A percentile compares a stretch with the other conserved stretches of the same genome.
phyloP scores from a whole-genome alignment of 495 filamentous ascomycete species.

The Podospora conica region DNA sequence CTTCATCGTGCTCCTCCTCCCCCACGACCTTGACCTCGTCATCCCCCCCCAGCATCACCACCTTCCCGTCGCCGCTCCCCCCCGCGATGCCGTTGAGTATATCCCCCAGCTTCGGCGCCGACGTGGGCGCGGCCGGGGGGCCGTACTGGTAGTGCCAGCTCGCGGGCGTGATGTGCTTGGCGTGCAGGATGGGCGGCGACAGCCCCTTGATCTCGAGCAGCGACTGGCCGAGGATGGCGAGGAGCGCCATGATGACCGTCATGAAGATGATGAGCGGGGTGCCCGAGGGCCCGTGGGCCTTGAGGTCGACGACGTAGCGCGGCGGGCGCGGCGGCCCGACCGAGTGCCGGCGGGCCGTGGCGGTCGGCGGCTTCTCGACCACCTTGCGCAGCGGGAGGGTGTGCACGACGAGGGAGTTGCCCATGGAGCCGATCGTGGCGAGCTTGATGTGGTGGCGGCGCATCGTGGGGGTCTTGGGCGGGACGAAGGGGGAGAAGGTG shows the following conservation, averaged over 20 bases:
- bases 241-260: conserved; percentile 47
- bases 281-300: conserved; percentile 45
- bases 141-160: conserved; percentile 17
- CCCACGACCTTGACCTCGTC: conserved; percentile 22
- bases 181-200: conserved; percentile 51
- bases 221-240: conserved; percentile 57
- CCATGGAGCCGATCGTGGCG: conserved; percentile 71
- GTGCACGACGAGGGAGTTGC: conserved; percentile 80
- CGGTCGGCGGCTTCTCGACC: conserved; percentile 41
- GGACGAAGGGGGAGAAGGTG: conserved; percentile 64
- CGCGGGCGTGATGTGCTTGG: conserved; percentile 19
- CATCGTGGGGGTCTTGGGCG: conserved; percentile 42
- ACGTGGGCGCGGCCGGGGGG: not conserved
- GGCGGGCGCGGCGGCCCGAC: conserved; percentile 36
- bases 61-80: not conserved
- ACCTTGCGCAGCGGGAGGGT: conserved; percentile 60
- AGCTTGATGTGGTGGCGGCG: conserved; percentile 64
- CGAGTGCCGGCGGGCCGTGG: conserved; percentile 31
- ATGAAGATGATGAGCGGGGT: conserved; percentile 45
- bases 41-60: conserved; percentile 18
- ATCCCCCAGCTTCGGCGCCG: not conserved
- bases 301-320: conserved; percentile 64
- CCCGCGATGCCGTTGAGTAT: not conserved
- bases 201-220: conserved; percentile 62
- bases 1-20: conserved; percentile 42